Evolutionary conservation across 2,329 filamentous ascomycete species (phyloP).

Genomic region (Chaetothyriales sp.): DNA sequence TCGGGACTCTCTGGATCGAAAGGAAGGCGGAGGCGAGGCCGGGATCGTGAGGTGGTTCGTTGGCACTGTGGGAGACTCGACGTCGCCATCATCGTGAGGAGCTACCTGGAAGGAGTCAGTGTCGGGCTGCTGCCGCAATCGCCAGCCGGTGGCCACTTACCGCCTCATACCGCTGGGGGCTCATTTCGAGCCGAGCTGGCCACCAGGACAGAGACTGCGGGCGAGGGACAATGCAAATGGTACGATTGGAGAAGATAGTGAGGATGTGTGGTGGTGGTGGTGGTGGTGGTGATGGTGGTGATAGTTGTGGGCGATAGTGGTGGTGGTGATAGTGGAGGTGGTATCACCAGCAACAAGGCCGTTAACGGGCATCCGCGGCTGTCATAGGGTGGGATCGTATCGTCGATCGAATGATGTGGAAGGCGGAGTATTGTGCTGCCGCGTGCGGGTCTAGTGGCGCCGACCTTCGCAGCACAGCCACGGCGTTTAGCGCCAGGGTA

Average conservation of each 20-base stretch:
- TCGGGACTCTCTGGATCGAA: slow-evolving; percentile 69
- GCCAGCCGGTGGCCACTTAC: slow-evolving; percentile 22
- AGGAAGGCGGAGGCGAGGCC: slow-evolving; percentile 53
- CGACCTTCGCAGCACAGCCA: slow-evolving; percentile 7
- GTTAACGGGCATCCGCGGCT: no score
- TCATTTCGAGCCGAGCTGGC: slow-evolving; percentile 23
- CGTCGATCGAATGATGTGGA: no score
- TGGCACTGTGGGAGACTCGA: slow-evolving; percentile 15
- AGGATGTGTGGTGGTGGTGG: no score
- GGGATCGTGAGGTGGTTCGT: slow-evolving; percentile 23
- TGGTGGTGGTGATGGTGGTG: no score
- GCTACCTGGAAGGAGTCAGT: slow-evolving; percentile 26
- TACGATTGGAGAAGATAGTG: no score
- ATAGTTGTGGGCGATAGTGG: no score
- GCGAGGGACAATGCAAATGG: neutral
- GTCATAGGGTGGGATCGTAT: no score
- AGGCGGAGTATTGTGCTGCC: no score
- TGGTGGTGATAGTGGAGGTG: no score
- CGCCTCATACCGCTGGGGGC: slow-evolving; percentile 37
- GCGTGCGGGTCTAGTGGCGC: slow-evolving; percentile 13
- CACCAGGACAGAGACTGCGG: slow-evolving; percentile 1
- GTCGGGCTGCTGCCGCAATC: slow-evolving; percentile 3
- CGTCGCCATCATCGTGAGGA: slow-evolving; percentile 29
- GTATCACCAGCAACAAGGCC: no score
- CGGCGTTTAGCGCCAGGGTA: no score